Evolutionary conservation across 2,329 filamentous ascomycete species (phyloP).

Genomic region (Aspergillus novofumigatus): DNA sequence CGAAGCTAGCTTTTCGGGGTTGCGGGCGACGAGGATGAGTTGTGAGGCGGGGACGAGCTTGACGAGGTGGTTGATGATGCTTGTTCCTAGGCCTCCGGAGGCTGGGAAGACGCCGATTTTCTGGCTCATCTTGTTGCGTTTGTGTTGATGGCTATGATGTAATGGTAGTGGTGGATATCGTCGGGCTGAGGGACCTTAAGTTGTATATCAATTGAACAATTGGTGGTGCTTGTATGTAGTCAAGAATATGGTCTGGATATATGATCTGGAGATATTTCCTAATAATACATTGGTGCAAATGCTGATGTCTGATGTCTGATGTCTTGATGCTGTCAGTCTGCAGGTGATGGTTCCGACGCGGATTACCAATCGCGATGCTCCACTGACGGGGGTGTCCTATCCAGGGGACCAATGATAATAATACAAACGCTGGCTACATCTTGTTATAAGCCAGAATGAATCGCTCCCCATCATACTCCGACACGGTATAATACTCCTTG

Average conservation of each 20-base stretch:
- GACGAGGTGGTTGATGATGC: conserved; percentile 49
- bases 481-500: conserved; percentile 20
- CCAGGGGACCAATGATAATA: too few relatives aligned
- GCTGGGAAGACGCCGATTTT: conserved; percentile 44
- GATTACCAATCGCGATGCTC: background rate
- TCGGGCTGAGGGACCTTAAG: background rate
- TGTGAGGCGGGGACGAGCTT: conserved; percentile 41
- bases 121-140: conserved; percentile 9
- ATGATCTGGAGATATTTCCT: background rate
- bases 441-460: background rate
- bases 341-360: background rate
- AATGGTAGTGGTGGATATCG: background rate
- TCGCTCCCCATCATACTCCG: conserved; percentile 9
- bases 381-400: background rate
- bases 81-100: conserved; percentile 50
- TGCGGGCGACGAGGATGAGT: conserved; percentile 47
- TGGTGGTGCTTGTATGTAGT: background rate
- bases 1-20: conserved; percentile 18
- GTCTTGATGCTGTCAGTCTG: background rate
- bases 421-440: background rate
- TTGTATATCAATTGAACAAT: background rate
- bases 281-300: background rate
- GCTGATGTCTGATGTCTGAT: background rate
- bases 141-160: background rate
- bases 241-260: too few relatives aligned